phyloP scores from a whole-genome alignment of 805 yeast genomes.

The Metschnikowia noctiluminum region DNA sequence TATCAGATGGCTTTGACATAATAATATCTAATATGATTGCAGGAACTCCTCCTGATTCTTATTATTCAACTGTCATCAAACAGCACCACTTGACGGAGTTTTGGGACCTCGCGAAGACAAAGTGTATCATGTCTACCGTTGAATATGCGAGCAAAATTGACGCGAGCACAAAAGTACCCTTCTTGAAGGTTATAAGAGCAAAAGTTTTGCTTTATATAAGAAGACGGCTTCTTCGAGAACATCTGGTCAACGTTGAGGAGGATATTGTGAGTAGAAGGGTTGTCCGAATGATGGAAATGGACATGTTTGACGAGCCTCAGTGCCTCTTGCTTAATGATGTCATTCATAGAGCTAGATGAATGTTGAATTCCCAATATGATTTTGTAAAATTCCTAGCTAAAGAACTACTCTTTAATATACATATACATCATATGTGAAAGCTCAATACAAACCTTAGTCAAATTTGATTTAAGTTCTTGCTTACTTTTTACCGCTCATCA shows the following conservation, averaged over 20 bases:
- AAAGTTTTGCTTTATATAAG: constrained; percentile 9
- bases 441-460: background rate
- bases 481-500: constrained; percentile 72
- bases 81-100: constrained; percentile 8
- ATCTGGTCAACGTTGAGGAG: constrained; percentile 3
- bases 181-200: constrained; percentile 9
- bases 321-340: constrained; percentile 10
- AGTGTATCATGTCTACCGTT: constrained; percentile 18
- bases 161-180: constrained; percentile 3
- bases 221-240: constrained; percentile 11
- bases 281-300: constrained; percentile 20
- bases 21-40: background rate
- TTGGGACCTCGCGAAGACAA: constrained; percentile 20
- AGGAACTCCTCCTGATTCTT: constrained; percentile 9
- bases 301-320: constrained; percentile 17
- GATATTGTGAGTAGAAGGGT: constrained; percentile 14
- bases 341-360: background rate
- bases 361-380: too few species aligned
- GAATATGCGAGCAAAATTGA: constrained; percentile 14
- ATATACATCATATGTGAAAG: background rate
- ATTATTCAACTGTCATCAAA: constrained; percentile 12
- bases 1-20: background rate
- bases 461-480: background rate
- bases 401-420: too few species aligned
- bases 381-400: too few species aligned